A percentile compares a stretch with the other conserved stretches of the same genome.
Evolutionary conservation across 495 filamentous ascomycete genomes (phyloP).

Genomic region (Aspergillus biplanus): DNA sequence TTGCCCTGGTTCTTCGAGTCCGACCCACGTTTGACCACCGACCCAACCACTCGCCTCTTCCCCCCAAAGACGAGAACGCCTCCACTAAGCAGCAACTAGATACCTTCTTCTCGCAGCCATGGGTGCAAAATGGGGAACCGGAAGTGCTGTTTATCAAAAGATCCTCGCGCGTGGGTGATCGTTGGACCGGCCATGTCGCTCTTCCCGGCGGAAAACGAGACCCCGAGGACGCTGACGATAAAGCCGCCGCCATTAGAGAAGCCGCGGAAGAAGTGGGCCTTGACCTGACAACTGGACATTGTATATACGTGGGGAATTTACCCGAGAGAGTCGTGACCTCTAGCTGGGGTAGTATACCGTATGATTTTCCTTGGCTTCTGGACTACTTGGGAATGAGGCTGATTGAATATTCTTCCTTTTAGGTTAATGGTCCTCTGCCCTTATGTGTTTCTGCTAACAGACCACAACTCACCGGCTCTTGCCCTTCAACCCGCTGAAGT

Average conservation of each 20-base stretch:
- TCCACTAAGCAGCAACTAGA: conserved; percentile 50
- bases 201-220: conserved; percentile 76
- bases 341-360: conserved; percentile 71
- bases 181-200: conserved; percentile 78
- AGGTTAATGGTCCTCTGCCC: conserved; percentile 81
- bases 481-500: conserved; percentile 74
- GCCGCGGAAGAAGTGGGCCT: conserved; percentile 74
- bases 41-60: conserved; percentile 42
- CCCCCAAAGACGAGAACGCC: conserved; percentile 31
- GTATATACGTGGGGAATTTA: conserved; percentile 66
- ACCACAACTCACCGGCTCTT: conserved; percentile 59
- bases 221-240: conserved; percentile 66
- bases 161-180: conserved; percentile 68
- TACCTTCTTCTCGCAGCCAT: conserved; percentile 68
- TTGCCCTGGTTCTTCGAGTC: conserved; percentile 72
- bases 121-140: conserved; percentile 75
- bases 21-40: conserved; percentile 62
- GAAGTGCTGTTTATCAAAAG: conserved; percentile 81
- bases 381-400: conserved; percentile 9
- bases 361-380: conserved; percentile 30
- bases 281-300: conserved; percentile 58
- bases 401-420: conserved; percentile 14
- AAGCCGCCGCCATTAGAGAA: conserved; percentile 68
- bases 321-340: conserved; percentile 75
- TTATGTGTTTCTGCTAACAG: conserved; percentile 69